A percentile compares a stretch with the other conserved stretches of the same genome.
Evolutionary conservation across 2,329 filamentous ascomycete genomes (phyloP).

Genomic region (Paracamarosporium sp.): DNA sequence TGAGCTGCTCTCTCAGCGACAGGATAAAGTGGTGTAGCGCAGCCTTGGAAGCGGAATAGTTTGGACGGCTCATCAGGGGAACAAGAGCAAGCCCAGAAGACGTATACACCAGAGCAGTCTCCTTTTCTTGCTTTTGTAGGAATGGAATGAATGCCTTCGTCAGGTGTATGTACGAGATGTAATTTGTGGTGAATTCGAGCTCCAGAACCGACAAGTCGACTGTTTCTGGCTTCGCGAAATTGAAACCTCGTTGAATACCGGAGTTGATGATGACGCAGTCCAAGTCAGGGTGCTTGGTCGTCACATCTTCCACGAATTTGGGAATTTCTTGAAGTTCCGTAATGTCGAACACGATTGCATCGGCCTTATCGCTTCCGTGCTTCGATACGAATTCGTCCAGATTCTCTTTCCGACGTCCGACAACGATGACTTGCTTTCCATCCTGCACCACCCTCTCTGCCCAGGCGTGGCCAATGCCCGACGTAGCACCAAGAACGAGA

Average conservation of each 20-base stretch:
- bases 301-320: constrained; percentile 51
- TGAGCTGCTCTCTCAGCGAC: constrained; percentile 58
- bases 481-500: constrained; percentile 61
- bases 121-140: constrained; percentile 52
- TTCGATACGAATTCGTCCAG: constrained; percentile 56
- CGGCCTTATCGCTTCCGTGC: constrained; percentile 55
- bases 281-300: constrained; percentile 56
- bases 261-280: constrained; percentile 62
- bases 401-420: constrained; percentile 60
- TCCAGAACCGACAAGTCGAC: constrained; percentile 54
- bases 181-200: constrained; percentile 59
- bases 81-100: constrained; percentile 60
- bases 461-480: constrained; percentile 59
- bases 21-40: constrained; percentile 63
- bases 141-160: constrained; percentile 59
- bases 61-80: constrained; percentile 55
- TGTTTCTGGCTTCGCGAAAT: constrained; percentile 57
- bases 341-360: constrained; percentile 58
- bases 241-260: constrained; percentile 59
- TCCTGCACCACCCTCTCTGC: constrained; percentile 57
- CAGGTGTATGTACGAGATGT: constrained; percentile 57
- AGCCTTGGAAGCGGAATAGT: constrained; percentile 64
- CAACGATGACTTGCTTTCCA: constrained; percentile 56
- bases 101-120: constrained; percentile 55
- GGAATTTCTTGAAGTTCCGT: constrained; percentile 57